Evolutionary conservation across 495 filamentous ascomycete species (phyloP).

Genomic region (Xylaria castorea): DNA sequence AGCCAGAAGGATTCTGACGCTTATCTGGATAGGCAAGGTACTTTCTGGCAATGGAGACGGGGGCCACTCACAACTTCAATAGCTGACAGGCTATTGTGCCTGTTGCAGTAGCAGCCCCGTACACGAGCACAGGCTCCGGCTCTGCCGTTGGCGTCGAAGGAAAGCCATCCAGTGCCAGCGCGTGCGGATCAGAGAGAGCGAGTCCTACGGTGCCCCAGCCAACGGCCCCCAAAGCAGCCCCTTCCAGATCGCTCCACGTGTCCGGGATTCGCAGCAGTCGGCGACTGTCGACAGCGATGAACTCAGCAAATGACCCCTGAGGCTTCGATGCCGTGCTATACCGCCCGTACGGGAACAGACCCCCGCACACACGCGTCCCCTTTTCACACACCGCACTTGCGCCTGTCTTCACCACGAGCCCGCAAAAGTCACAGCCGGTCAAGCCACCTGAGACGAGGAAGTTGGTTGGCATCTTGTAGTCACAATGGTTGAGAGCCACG

Average conservation of each 20-base stretch:
- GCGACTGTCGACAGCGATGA: constrained; percentile 13
- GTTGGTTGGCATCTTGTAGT: constrained; percentile 52
- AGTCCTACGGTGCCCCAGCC: constrained; percentile 26
- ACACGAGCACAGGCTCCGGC: constrained; percentile 26
- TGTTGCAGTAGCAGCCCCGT: constrained; percentile 29
- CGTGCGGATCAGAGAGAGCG: constrained; percentile 22
- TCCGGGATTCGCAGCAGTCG: constrained; percentile 23
- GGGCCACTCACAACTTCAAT: constrained; percentile 21
- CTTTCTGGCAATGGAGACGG: background rate
- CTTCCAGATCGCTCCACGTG: constrained; percentile 22
- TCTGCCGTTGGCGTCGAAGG: constrained; percentile 18
- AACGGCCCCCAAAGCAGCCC: constrained; percentile 23
- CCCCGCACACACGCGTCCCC: constrained; percentile 24
- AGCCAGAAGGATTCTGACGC: background rate
- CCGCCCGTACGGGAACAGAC: constrained; percentile 21
- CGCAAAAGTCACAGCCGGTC: constrained; percentile 55
- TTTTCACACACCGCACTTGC: background rate
- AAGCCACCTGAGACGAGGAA: constrained; percentile 46
- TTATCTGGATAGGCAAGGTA: background rate
- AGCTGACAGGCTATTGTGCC: constrained; percentile 31
- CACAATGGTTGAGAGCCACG: constrained; percentile 57
- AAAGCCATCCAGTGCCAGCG: constrained; percentile 18
- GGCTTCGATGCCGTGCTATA: background rate
- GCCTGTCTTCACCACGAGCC: constrained; percentile 47
- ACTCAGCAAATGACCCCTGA: constrained; percentile 17